Base-by-base conservation (phyloP, 768 basidiomycete genomes). In the Psilocybe tampanensis region DNA sequence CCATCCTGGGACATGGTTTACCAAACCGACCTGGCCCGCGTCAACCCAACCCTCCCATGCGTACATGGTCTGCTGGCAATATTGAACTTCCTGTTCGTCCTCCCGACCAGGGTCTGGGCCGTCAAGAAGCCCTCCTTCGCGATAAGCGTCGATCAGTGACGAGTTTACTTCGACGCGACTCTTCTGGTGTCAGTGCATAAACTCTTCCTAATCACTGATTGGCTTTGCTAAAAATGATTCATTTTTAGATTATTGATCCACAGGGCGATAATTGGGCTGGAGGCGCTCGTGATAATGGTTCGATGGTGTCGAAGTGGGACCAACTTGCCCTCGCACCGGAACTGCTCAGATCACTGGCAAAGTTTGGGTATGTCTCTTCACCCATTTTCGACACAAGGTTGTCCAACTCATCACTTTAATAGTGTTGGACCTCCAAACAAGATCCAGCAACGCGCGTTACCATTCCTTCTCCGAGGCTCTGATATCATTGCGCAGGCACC, bases 401-500 rank as follows among this genome's bases (percentile, higher is more conserved):
- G 13, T 32, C 22, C 26, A 50, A 7, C 33, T 53, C 13, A 45
- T 50, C 36, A 9, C 52, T 42, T 13, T 34, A 24, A 41, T 66
- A 95, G 95, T 41, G 89, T 98, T 60, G 95, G 96, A 0, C 97
- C 97, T 1, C 97, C 97, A 6, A 98, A 98, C 73, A 99, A 99
- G 79, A 97, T 99, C 62, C 97, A 98, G 73, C 94, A 96, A 68
- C 85, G 96, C 47, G 95, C 97, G 44, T 78, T 99, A 48, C 97
- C 97, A 7, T 98, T 98, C 76, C 85, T 99, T 57, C 80, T 98
- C 32, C 85, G 90, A 50, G 95, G 94, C 8, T 86, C 94, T 34
- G 97, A 99, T 66, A 98, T 98, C 67, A 98, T 99, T 66, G 95
- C 96, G 8, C 97, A 99, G 74, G 97, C 96, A 9, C 97, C 97